Evolutionary conservation across 345 rosid species (phyloP).

Genomic region (Pistacia integerrima): DNA sequence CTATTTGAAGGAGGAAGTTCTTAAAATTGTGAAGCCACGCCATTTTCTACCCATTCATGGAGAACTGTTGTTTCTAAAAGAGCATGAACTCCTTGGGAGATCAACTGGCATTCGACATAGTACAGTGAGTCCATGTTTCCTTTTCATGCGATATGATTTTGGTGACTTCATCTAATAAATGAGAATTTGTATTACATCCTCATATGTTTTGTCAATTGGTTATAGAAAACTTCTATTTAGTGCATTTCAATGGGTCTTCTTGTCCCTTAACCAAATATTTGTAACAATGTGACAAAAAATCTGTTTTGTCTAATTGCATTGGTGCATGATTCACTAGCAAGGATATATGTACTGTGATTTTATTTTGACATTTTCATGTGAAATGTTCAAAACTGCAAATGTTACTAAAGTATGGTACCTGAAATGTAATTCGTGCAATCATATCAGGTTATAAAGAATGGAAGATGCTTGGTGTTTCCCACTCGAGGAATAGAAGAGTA

Average conservation of each 20-base stretch:
- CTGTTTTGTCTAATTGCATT: constrained; percentile 4
- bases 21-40: constrained; percentile 92
- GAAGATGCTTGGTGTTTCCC: constrained; percentile 99
- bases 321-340: neutral
- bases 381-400: neutral
- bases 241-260: constrained; percentile 1
- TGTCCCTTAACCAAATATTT: neutral
- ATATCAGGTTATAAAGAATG: constrained; percentile 91
- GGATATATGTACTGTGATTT: neutral
- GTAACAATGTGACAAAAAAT: neutral
- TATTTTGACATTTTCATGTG: neutral
- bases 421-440: constrained; percentile 11
- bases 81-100: constrained; percentile 93
- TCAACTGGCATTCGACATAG: constrained; percentile 93
- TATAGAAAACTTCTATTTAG: too few species aligned
- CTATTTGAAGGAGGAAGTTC: constrained; percentile 86
- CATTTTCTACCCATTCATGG: constrained; percentile 98
- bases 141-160: neutral
- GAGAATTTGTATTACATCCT: constrained; percentile 1
- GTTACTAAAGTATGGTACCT: neutral
- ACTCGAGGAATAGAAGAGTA: constrained; percentile 90
- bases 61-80: constrained; percentile 95
- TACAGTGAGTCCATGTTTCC: constrained; percentile 64
- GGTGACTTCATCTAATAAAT: neutral
- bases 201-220: neutral